A percentile compares a stretch with the other conserved stretches of the same genome.
Evolutionary conservation across 306 rosid genomes (phyloP).

Genomic region (Pyrus pyrifolia): DNA sequence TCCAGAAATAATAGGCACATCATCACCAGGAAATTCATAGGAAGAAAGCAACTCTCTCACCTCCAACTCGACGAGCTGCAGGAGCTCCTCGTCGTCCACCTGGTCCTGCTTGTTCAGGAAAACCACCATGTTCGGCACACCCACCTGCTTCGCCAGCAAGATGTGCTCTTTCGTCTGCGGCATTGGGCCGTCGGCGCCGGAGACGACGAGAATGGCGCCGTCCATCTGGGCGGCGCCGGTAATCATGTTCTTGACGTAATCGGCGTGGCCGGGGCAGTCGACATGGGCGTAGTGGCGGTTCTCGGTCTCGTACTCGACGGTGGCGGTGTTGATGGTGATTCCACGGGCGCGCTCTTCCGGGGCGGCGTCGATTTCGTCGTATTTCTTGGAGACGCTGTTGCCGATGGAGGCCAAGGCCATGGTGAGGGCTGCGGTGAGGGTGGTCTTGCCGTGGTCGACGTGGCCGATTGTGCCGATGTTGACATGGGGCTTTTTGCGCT

Average conservation of each 20-base stretch:
- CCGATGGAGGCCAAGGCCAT: conserved; percentile 73
- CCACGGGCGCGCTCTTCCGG: conserved; percentile 90
- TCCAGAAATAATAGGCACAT: conserved; percentile 68
- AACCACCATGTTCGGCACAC: conserved; percentile 74
- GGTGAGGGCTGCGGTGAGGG: conserved; percentile 87
- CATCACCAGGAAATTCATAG: conserved; percentile 83
- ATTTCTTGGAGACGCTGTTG: conserved; percentile 57
- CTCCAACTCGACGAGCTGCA: conserved; percentile 73
- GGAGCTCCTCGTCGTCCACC: conserved; percentile 81
- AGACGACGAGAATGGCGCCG: conserved; percentile 70
- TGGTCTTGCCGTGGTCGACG: conserved; percentile 90
- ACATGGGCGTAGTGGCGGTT: conserved; percentile 84
- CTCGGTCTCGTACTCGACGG: conserved; percentile 85
- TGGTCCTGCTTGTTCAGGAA: conserved; percentile 81
- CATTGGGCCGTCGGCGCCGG: conserved; percentile 85
- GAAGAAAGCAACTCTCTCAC: conserved; percentile 71
- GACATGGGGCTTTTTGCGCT: conserved; percentile 82
- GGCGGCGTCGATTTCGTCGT: conserved; percentile 87
- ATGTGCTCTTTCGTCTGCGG: conserved; percentile 85
- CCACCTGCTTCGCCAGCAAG: conserved; percentile 74
- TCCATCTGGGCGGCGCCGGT: conserved; percentile 88
- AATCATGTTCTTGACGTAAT: conserved; percentile 72
- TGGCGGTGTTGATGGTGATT: conserved; percentile 86
- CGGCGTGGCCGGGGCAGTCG: conserved; percentile 84
- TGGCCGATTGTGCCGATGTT: conserved; percentile 90